phyloP scores from a whole-genome alignment of 768 basidiomycete genomes.

The Favolaschia claudopus region DNA sequence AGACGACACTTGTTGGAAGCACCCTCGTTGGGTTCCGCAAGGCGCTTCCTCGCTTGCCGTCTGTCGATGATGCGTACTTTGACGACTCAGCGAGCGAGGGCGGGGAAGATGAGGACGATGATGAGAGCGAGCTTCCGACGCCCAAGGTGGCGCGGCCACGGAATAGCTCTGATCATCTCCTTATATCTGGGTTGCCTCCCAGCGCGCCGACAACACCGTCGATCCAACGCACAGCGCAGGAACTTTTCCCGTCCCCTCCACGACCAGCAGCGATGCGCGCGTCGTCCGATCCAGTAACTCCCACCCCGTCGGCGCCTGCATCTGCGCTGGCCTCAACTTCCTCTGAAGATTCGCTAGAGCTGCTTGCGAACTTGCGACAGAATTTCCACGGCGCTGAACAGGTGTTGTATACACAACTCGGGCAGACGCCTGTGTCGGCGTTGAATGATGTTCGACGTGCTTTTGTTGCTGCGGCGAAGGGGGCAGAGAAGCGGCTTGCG shows the following conservation, averaged over 20 bases:
- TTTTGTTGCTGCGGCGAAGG: constrained; percentile 60
- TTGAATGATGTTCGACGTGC: constrained; percentile 70
- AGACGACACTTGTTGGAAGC: constrained; percentile 44
- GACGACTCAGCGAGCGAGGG: constrained; percentile 38
- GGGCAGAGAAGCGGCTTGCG: constrained; percentile 58
- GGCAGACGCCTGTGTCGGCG: constrained; percentile 48
- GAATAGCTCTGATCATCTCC: not conserved
- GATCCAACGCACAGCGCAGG: constrained; percentile 14
- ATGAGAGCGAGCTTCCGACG: not conserved
- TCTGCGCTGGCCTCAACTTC: constrained; percentile 31
- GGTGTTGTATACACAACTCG: constrained; percentile 61
- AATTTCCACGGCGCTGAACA: constrained; percentile 69
- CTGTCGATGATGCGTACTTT: constrained; percentile 56
- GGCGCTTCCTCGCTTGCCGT: constrained; percentile 66
- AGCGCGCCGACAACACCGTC: constrained; percentile 24
- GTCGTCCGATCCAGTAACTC: constrained; percentile 7
- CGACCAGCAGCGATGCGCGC: constrained; percentile 5
- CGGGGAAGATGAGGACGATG: constrained; percentile 18
- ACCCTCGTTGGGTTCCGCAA: constrained; percentile 46
- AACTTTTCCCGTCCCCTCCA: constrained; percentile 13
- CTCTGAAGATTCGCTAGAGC: constrained; percentile 25
- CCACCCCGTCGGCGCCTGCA: constrained; percentile 19
- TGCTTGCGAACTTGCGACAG: constrained; percentile 58
- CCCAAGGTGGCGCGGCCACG: constrained; percentile 26
- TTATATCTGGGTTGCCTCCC: constrained; percentile 17